A percentile compares a stretch with the other conserved stretches of the same genome.
Conservation (phyloP, 2,329 filamentous ascomycete genomes). For the Paecilomyces dactylethromorphus region DNA sequence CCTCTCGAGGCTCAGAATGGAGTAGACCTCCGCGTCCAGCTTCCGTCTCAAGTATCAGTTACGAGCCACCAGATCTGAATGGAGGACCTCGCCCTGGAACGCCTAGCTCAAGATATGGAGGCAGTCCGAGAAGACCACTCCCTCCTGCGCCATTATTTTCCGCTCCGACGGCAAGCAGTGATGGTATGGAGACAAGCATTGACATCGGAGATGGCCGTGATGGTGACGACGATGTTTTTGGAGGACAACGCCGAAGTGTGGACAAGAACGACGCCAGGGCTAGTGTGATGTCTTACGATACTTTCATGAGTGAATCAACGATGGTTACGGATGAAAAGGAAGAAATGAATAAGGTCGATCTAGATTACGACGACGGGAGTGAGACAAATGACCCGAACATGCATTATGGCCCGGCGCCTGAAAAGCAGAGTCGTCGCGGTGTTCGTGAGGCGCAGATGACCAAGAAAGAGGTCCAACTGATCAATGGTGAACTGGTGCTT, state of each 20-base stretch:
- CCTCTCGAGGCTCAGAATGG: slow-evolving; percentile 56
- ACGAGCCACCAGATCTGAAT: slow-evolving; percentile 83
- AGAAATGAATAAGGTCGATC: slow-evolving; percentile 33
- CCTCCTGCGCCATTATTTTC: slow-evolving; percentile 84
- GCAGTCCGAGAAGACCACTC: slow-evolving; percentile 77
- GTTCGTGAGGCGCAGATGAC: slow-evolving; percentile 81
- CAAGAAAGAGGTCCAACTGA: slow-evolving; percentile 88
- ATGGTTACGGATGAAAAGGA: slow-evolving; percentile 49
- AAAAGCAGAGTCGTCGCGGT: slow-evolving; percentile 79
- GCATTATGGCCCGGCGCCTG: slow-evolving; percentile 81
- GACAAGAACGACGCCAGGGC: slow-evolving; percentile 50
- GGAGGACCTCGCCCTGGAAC: slow-evolving; percentile 86
- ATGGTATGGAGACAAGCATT: slow-evolving; percentile 36
- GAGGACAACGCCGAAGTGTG: slow-evolving; percentile 31
- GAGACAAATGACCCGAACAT: slow-evolving; percentile 56
- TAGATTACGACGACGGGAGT: slow-evolving; percentile 36
- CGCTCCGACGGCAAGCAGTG: slow-evolving; percentile 38
- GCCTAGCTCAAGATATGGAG: slow-evolving; percentile 80
- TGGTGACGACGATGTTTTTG: slow-evolving; percentile 72
- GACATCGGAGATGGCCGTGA: slow-evolving; percentile 49
- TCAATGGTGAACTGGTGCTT: slow-evolving; percentile 94
- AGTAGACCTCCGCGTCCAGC: slow-evolving; percentile 66
- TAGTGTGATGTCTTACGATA: slow-evolving; percentile 56
- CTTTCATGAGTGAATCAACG: slow-evolving; percentile 56
- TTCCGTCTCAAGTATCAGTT: slow-evolving; percentile 55